Percentiles rank a stretch among this genome's conserved stretches.
These are phyloP conservation scores for Magnolia kwangsiensis DNA, from an alignment of 164 flowering plant species.

Conservation along the genomic window DNA sequence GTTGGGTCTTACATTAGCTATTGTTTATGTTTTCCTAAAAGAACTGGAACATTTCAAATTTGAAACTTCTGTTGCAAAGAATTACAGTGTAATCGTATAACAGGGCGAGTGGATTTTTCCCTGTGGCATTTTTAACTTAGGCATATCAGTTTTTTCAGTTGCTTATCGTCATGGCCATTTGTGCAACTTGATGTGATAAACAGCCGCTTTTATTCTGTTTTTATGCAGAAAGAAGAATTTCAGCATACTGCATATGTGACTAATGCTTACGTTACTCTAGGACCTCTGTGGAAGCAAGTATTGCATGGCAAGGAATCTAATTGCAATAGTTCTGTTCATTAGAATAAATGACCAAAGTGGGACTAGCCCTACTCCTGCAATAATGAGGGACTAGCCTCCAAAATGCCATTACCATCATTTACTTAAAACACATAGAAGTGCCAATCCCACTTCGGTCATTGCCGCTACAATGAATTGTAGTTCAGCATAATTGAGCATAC, in stretches of 20 bases:
- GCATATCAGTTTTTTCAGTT: neutral
- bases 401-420: too few species aligned
- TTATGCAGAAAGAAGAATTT: conserved; percentile 82
- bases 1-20: neutral
- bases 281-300: conserved; percentile 72
- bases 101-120: neutral
- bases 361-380: neutral
- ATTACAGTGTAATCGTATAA: neutral
- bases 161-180: conserved; percentile 1
- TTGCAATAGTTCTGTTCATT: neutral
- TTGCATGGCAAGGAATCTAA: conserved; percentile 47
- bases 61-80: neutral
- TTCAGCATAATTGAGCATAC: neutral
- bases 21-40: neutral
- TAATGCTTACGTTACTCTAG: conserved; percentile 86
- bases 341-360: neutral
- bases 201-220: neutral
- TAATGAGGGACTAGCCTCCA: neutral
- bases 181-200: neutral
- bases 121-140: neutral
- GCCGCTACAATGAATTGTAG: neutral
- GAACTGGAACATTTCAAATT: neutral
- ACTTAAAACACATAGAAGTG: neutral
- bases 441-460: neutral
- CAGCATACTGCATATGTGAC: conserved; percentile 95